Percentiles rank a stretch among this genome's conserved stretches.
Conservation (phyloP, 805 yeast species). For the Jamesozyma spencerorum region DNA sequence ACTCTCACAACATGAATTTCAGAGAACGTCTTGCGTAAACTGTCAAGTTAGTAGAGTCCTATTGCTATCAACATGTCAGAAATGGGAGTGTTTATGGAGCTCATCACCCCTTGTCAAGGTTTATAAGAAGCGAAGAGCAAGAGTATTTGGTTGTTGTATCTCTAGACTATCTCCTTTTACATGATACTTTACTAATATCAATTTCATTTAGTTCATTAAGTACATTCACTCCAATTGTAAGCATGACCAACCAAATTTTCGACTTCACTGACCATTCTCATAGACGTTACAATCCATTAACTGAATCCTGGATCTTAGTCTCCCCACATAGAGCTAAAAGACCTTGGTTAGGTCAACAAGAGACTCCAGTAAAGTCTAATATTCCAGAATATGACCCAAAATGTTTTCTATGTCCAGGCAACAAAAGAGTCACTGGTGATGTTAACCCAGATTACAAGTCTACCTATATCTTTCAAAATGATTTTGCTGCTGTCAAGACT, state of each 20-base stretch:
- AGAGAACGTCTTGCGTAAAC: too few species aligned
- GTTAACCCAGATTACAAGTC: conserved; percentile 46
- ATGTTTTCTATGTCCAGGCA: conserved; percentile 69
- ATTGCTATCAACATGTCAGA: too few species aligned
- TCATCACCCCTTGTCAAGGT: too few species aligned
- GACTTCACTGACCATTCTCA: conserved; percentile 54
- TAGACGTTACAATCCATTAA: conserved; percentile 59
- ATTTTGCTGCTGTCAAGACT: conserved; percentile 58
- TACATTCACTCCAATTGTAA: too few species aligned
- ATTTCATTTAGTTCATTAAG: too few species aligned
- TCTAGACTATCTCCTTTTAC: too few species aligned
- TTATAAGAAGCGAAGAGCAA: too few species aligned
- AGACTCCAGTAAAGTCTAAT: conserved; percentile 34
- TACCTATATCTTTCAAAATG: conserved; percentile 58
- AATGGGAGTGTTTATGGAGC: too few species aligned
- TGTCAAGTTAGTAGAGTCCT: too few species aligned
- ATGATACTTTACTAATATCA: too few species aligned
- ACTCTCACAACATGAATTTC: not conserved
- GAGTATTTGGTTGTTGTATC: too few species aligned
- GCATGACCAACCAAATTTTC: conserved; percentile 23
- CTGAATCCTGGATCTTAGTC: conserved; percentile 59
- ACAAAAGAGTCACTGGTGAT: conserved; percentile 53
- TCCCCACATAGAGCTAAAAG: conserved; percentile 72
- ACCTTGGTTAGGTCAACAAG: conserved; percentile 76
- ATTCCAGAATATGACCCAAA: conserved; percentile 51